A percentile compares a stretch with the other conserved stretches of the same genome.
Conservation (phyloP, 306 rosid genomes). For the Lotus japonicus region DNA sequence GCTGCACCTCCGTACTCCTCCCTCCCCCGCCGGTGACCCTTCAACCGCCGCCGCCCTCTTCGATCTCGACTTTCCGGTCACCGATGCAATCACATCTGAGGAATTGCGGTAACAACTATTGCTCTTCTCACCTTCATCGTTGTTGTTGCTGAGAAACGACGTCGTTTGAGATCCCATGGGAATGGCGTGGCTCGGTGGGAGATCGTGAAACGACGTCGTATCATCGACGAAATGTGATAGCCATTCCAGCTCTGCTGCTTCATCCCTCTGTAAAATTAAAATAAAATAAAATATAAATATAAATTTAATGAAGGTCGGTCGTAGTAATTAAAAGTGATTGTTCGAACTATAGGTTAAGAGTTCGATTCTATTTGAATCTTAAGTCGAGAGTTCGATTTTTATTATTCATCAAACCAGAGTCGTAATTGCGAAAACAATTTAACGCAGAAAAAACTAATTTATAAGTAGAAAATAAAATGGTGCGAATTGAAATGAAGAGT, state of each 20-base stretch:
- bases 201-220: constrained; percentile 22
- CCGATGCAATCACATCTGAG: too few relatives aligned
- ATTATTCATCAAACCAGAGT: too few relatives aligned
- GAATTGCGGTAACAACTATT: not conserved
- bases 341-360: too few relatives aligned
- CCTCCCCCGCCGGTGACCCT: not conserved
- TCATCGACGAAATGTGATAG: constrained; percentile 54
- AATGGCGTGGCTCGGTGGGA: constrained; percentile 30
- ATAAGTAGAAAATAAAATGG: not conserved
- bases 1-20: constrained; percentile 38
- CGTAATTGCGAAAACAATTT: too few relatives aligned
- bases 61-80: constrained; percentile 1
- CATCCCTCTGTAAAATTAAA: constrained; percentile 37
- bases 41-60: constrained; percentile 1
- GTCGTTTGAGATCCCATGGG: constrained; percentile 40
- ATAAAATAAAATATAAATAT: not conserved
- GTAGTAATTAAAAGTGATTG: too few relatives aligned
- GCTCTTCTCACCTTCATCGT: too few relatives aligned
- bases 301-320: too few relatives aligned
- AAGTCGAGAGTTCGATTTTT: too few relatives aligned
- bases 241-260: constrained; percentile 67
- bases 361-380: too few relatives aligned
- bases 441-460: too few relatives aligned
- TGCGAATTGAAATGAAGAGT: not conserved
- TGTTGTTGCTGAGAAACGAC: constrained; percentile 19